Conservation (phyloP, 108 stramenopile genomes). For the Cyclotella baltica region DNA sequence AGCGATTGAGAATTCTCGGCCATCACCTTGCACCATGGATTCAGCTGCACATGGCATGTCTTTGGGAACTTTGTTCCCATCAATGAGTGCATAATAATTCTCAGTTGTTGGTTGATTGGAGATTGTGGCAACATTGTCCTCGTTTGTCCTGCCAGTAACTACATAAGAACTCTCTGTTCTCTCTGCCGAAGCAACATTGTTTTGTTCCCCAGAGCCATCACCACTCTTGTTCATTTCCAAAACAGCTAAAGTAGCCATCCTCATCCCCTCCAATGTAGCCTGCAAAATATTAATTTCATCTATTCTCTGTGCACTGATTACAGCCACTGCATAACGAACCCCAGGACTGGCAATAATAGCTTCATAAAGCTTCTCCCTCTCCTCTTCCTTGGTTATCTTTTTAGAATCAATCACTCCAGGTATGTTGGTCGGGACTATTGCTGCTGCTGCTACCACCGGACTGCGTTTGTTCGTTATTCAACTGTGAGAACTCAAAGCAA, state of each 20-base stretch:
- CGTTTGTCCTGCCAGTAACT: conserved; percentile 40
- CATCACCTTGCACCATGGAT: conserved; percentile 91
- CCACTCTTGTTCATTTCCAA: conserved; percentile 17
- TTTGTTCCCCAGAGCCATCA: background rate
- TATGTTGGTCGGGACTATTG: conserved; percentile 68
- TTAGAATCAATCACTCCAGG: conserved; percentile 93
- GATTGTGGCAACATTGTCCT: background rate
- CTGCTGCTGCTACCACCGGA: conserved; percentile 85
- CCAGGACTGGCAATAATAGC: conserved; percentile 55
- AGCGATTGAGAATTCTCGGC: conserved; percentile 88
- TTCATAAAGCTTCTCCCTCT: conserved; percentile 61
- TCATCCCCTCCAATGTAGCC: conserved; percentile 94
- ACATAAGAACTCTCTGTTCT: conserved; percentile 67
- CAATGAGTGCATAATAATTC: conserved; percentile 72
- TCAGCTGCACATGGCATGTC: conserved; percentile 79
- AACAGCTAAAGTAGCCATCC: conserved; percentile 62
- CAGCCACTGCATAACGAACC: conserved; percentile 83
- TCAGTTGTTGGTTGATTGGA: background rate
- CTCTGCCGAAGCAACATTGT: conserved; percentile 44
- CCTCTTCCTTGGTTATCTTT: conserved; percentile 84
- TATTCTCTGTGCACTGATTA: conserved; percentile 87
- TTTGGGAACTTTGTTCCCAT: conserved; percentile 86
- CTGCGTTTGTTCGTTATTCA: background rate
- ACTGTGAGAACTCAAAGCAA: background rate
- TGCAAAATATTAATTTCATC: conserved; percentile 98